phyloP scores from a whole-genome alignment of 179 eudicot species.

The Silene vulgaris region DNA sequence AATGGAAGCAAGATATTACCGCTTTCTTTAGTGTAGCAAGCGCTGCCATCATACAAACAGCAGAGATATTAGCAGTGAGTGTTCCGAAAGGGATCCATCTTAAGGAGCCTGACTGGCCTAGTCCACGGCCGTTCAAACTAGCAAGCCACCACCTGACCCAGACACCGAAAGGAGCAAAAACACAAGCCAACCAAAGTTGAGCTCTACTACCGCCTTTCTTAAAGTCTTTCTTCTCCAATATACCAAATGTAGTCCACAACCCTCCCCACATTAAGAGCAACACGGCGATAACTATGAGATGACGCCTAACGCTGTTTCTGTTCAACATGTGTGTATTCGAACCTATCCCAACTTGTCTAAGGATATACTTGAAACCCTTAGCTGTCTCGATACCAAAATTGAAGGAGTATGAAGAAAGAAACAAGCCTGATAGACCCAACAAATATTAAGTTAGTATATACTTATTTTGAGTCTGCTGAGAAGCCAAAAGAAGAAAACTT shows the following conservation, averaged over 20 bases:
- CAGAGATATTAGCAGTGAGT: constrained; percentile 63
- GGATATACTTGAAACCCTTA: constrained; percentile 40
- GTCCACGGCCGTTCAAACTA: constrained; percentile 66
- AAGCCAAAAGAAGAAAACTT: constrained; percentile 6
- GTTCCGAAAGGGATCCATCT: constrained; percentile 90
- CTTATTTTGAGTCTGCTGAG: not conserved
- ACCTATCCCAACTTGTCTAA: constrained; percentile 11
- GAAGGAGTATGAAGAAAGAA: constrained; percentile 57
- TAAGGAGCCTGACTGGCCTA: constrained; percentile 44
- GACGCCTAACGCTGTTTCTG: constrained; percentile 26
- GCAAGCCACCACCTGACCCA: constrained; percentile 85
- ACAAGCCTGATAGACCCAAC: constrained; percentile 45
- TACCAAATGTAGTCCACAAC: constrained; percentile 44
- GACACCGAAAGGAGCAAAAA: constrained; percentile 73
- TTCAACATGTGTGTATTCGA: constrained; percentile 19
- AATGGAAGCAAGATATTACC: constrained; percentile 32
- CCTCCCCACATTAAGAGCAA: constrained; percentile 38
- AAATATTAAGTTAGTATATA: not conserved
- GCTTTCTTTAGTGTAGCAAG: constrained; percentile 60
- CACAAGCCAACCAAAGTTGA: constrained; percentile 67
- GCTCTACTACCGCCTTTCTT: constrained; percentile 42
- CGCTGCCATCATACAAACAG: constrained; percentile 79
- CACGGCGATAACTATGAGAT: constrained; percentile 31
- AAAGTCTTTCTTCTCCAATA: constrained; percentile 42
- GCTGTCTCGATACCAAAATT: constrained; percentile 65